These are phyloP conservation scores for Caryopteris hybrid DNA, from an alignment of 305 asterid genomes.

Conservation along the genomic window DNA sequence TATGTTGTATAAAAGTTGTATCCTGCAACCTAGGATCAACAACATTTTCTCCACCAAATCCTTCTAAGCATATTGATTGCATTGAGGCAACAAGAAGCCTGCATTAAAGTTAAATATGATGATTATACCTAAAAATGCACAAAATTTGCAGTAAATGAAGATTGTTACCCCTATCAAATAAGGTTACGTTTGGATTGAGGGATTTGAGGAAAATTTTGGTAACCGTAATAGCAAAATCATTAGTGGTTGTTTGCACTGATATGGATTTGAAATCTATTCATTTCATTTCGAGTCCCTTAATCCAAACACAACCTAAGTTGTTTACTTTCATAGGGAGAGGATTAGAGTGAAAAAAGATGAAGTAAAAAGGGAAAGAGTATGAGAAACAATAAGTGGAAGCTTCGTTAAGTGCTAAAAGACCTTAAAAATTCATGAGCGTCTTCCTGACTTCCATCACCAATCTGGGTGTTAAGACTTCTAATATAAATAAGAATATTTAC, in stretches of 20 bases:
- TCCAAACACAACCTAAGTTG: too few species aligned
- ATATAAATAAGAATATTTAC: slow-evolving; percentile 61
- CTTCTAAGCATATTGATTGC: slow-evolving; percentile 82
- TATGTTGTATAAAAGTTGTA: slow-evolving; percentile 81
- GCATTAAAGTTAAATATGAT: neutral
- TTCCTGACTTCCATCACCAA: slow-evolving; percentile 87
- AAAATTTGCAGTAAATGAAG: neutral
- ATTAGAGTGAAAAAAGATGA: neutral
- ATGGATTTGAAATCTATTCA: too few species aligned
- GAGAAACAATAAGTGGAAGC: neutral
- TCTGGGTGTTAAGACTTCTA: slow-evolving; percentile 66
- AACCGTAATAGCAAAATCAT: too few species aligned
- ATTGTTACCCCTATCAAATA: neutral
- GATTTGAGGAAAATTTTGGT: too few species aligned
- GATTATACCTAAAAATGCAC: neutral
- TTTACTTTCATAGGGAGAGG: neutral
- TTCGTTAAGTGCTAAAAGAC: slow-evolving; percentile 26
- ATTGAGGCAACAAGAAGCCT: slow-evolving; percentile 83
- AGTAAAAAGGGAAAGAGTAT: neutral
- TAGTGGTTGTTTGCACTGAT: too few species aligned
- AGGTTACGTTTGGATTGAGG: too few species aligned
- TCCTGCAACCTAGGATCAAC: slow-evolving; percentile 69
- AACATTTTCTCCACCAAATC: slow-evolving; percentile 68
- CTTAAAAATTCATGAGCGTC: slow-evolving; percentile 93
- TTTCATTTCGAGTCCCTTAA: too few species aligned